These are phyloP conservation scores for Epichloe gansuensis DNA, from an alignment of 2,329 filamentous ascomycete genomes.

Conservation along the genomic window DNA sequence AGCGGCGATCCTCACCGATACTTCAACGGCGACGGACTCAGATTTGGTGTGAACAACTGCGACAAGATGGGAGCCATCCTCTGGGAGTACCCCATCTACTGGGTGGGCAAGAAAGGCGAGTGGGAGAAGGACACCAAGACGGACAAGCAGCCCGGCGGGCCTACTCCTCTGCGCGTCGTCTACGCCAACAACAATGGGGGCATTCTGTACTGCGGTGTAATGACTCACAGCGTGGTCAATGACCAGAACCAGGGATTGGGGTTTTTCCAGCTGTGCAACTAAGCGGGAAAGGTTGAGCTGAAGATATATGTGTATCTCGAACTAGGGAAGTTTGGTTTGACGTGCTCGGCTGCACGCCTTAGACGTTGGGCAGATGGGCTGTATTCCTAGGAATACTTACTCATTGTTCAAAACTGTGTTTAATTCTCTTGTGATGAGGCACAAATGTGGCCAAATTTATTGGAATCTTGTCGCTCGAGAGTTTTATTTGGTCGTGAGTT, in stretches of 20 bases:
- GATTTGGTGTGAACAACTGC: neutral
- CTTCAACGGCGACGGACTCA: slow-evolving; percentile 1
- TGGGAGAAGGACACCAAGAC: slow-evolving; percentile 5
- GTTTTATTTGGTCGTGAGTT: no score
- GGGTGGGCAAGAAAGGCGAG: slow-evolving; percentile 1
- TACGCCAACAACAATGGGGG: slow-evolving; percentile 3
- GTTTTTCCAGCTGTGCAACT: slow-evolving; percentile 3
- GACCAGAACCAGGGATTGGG: slow-evolving; percentile 1
- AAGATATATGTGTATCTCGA: no score
- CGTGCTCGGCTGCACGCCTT: no score
- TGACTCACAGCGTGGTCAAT: slow-evolving; percentile 4
- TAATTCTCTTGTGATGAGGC: no score
- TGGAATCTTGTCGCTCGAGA: no score
- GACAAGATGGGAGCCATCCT: neutral
- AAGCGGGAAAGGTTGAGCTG: neutral
- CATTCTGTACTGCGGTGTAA: slow-evolving; percentile 3
- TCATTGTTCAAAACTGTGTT: no score
- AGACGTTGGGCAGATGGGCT: no score
- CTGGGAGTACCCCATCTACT: slow-evolving; percentile 6
- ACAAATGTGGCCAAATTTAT: no score
- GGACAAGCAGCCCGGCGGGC: slow-evolving; percentile 1
- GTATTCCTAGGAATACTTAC: no score
- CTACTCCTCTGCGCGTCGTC: slow-evolving; percentile 5
- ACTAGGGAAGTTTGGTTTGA: no score
- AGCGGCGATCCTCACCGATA: slow-evolving; percentile 6